Evolutionary conservation across 2,329 filamentous ascomycete species (phyloP).

Genomic region (Rhynchosporium secalis): DNA sequence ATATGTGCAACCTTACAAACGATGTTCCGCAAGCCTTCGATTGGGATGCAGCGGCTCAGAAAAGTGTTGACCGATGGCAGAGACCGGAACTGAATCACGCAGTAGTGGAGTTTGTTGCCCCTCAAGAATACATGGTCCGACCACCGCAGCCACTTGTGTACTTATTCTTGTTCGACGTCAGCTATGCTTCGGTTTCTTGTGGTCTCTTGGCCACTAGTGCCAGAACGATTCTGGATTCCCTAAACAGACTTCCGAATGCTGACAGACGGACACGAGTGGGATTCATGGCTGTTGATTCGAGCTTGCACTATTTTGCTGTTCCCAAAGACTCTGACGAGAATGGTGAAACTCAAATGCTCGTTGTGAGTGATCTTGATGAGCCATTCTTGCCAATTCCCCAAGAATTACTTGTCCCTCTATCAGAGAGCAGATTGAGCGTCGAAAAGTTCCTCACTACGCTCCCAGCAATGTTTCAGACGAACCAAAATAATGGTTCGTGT

Average conservation of each 20-base stretch:
- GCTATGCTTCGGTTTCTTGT: conserved; percentile 84
- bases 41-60: conserved; percentile 91
- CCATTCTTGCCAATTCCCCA: conserved; percentile 93
- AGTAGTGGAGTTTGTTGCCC: conserved; percentile 97
- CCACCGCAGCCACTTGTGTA: conserved; percentile 95
- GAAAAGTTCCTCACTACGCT: conserved; percentile 89
- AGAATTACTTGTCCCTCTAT: conserved; percentile 85
- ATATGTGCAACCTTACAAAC: conserved; percentile 99
- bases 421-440: conserved; percentile 86
- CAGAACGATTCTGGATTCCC: conserved; percentile 88
- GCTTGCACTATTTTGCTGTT: conserved; percentile 93
- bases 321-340: conserved; percentile 84
- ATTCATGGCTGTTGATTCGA: conserved; percentile 93
- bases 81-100: conserved; percentile 90
- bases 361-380: conserved; percentile 93
- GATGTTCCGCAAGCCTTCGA: conserved; percentile 99
- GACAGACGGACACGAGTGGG: conserved; percentile 89
- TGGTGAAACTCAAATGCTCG: conserved; percentile 84
- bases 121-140: conserved; percentile 99
- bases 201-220: conserved; percentile 90
- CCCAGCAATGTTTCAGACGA: conserved; percentile 95
- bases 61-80: conserved; percentile 89
- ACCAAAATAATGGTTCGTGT: conserved; percentile 83
- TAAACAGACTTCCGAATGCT: conserved; percentile 97
- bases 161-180: conserved; percentile 92